phyloP scores from a whole-genome alignment of 805 yeast species.

The Cyberlindnera sargentensis region DNA sequence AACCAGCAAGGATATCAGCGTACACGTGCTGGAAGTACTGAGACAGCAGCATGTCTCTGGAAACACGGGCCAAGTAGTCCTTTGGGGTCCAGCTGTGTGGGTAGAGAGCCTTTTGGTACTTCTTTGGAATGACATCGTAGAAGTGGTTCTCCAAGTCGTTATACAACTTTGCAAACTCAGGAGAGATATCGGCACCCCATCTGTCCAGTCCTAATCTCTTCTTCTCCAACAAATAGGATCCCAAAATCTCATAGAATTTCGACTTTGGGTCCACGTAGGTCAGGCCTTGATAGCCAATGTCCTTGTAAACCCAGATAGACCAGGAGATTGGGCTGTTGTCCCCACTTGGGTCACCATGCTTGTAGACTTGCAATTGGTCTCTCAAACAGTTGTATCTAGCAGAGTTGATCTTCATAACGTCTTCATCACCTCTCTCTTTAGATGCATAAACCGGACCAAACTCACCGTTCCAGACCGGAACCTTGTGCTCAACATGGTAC shows the following conservation, averaged over 20 bases:
- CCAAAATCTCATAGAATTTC: constrained; percentile 35
- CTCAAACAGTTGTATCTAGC: constrained; percentile 32
- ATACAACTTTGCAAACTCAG: constrained; percentile 32
- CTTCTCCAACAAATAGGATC: constrained; percentile 37
- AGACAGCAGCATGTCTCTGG: constrained; percentile 37
- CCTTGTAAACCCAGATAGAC: constrained; percentile 50
- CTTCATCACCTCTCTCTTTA: constrained; percentile 33
- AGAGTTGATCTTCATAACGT: constrained; percentile 31
- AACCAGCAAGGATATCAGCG: constrained; percentile 37
- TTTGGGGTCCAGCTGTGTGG: constrained; percentile 34
- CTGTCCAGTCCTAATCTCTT: constrained; percentile 39
- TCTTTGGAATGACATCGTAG: constrained; percentile 33
- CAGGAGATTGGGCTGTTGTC: constrained; percentile 38
- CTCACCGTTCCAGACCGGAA: constrained; percentile 50
- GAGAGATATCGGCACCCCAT: constrained; percentile 44
- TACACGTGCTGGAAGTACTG: constrained; percentile 39
- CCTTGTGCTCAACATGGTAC: constrained; percentile 31
- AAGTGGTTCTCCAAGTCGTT: constrained; percentile 31
- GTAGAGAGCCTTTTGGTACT: constrained; percentile 33
- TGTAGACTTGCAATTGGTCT: constrained; percentile 39
- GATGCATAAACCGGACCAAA: constrained; percentile 46
- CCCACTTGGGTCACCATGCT: constrained; percentile 41
- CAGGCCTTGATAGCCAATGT: constrained; percentile 45
- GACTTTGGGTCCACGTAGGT: constrained; percentile 39
- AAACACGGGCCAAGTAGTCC: constrained; percentile 31